phyloP scores from a whole-genome alignment of 495 filamentous ascomycete genomes.

The Penicillium taxi region DNA sequence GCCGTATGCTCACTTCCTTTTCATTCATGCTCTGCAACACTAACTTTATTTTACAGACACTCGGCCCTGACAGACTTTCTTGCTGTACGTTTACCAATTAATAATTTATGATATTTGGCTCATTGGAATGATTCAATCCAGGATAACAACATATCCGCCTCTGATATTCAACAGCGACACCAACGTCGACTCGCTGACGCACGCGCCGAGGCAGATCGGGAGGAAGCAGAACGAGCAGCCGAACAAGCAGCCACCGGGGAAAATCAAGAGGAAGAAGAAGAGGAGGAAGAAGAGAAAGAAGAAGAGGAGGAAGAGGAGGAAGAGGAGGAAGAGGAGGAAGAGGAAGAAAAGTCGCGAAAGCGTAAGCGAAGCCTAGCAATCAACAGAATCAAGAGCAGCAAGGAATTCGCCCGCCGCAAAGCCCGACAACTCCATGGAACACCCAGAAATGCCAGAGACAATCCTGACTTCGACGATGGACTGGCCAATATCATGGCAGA shows the following conservation, averaged over 20 bases:
- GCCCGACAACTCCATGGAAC: constrained; percentile 39
- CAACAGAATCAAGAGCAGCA: constrained; percentile 69
- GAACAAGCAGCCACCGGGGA: constrained; percentile 20
- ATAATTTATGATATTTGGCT: neutral
- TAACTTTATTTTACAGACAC: constrained; percentile 33
- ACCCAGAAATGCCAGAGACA: too few species aligned
- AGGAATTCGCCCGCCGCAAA: constrained; percentile 57
- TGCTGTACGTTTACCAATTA: constrained; percentile 43
- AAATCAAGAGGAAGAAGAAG: constrained; percentile 5
- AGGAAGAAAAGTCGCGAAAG: constrained; percentile 50
- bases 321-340: constrained; percentile 23
- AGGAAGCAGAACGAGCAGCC: constrained; percentile 35
- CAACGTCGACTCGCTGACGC: too few species aligned
- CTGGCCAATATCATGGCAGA: constrained; percentile 50
- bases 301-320: constrained; percentile 24
- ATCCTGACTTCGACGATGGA: constrained; percentile 43
- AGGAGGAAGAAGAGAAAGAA: constrained; percentile 10
- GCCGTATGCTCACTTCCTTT: constrained; percentile 40
- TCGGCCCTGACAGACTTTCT: constrained; percentile 79
- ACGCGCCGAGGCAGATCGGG: constrained; percentile 52
- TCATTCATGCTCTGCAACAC: constrained; percentile 1
- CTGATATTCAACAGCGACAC: too few species aligned
- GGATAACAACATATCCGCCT: constrained; percentile 85
- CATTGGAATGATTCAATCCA: constrained; percentile 16
- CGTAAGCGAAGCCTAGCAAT: constrained; percentile 57